Base-by-base conservation (phyloP, 306 rosid genomes). In the Vigna angularis region DNA sequence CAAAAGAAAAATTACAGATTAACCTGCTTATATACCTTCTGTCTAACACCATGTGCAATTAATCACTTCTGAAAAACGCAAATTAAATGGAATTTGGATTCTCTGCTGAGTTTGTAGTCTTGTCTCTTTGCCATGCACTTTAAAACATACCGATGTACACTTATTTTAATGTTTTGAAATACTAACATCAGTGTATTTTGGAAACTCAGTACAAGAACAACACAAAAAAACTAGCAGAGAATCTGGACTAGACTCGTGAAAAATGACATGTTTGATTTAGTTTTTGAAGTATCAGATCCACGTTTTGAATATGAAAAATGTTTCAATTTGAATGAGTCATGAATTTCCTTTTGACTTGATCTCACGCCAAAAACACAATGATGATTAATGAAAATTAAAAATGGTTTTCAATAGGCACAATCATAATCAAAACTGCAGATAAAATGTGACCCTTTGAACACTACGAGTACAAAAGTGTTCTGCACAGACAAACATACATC, bases 1-100 rank as follows among this genome's bases (percentile, higher is more conserved):
- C 82, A 79, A 79, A 85, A 76, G 22, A 70, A 77, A 82, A 47
- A 51, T 17, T 63, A 36, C 20, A 79, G 51, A 9, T 56, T 38
- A 55, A 56, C 5, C 2, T 48, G 32, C 1, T 61, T 73, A 38
- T 55, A 58, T 70, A 59, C 38, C 20, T 55, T 40, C 28, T 79
- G 45, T 30, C 62, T 63, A 83, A 22, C 47, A 40, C 4, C 40
- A 22, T 22, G n/a, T 30, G 51, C 15, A 64, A 32, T 53, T 52
- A 4, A 36, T 3, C 8, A 7, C 56, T 40, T 59, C 20, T 26
- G 5, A 32, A 45, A 58, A 66, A 73, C 15, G 51, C 75, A 74
- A 56, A 13, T 64, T 64, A 62, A 28, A 28, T 28, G 4, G 32
- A 28, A 3, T 28, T 3, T 28, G 32, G 4, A 28, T 28, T 28